Conservation (phyloP, 805 yeast genomes). For the Metschnikowia amazonensis region DNA sequence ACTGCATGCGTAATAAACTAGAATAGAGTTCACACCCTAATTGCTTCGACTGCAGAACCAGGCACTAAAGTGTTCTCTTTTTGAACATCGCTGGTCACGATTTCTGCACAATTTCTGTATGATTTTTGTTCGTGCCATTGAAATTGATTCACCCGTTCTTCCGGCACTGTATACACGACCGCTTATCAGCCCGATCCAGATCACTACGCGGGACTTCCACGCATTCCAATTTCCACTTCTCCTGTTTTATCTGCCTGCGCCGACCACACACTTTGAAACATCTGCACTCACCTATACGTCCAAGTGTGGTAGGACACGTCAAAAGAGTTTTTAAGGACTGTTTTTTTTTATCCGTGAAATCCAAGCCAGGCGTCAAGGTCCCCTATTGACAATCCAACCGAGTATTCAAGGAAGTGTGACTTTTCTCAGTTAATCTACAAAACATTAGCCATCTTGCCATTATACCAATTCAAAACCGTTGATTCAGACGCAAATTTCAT, state of each 20-base stretch:
- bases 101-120: too few species aligned
- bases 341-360: background rate
- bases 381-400: background rate
- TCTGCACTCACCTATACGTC: background rate
- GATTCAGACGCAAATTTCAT: background rate
- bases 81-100: too few species aligned
- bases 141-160: background rate
- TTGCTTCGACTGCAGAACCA: background rate
- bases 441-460: background rate
- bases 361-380: background rate
- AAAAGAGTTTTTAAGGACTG: background rate
- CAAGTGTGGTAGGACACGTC: background rate
- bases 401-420: background rate
- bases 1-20: background rate
- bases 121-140: background rate
- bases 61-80: too few species aligned
- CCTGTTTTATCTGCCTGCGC: conserved; percentile 1
- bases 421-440: background rate
- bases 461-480: too few species aligned
- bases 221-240: background rate
- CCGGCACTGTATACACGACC: conserved; percentile 1
- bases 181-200: conserved; percentile 4
- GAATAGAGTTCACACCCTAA: background rate
- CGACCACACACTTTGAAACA: background rate
- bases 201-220: conserved; percentile 1